These are phyloP conservation scores for Phytophthora melonis DNA, from an alignment of 352 stramenopile genomes.

Conservation along the genomic window DNA sequence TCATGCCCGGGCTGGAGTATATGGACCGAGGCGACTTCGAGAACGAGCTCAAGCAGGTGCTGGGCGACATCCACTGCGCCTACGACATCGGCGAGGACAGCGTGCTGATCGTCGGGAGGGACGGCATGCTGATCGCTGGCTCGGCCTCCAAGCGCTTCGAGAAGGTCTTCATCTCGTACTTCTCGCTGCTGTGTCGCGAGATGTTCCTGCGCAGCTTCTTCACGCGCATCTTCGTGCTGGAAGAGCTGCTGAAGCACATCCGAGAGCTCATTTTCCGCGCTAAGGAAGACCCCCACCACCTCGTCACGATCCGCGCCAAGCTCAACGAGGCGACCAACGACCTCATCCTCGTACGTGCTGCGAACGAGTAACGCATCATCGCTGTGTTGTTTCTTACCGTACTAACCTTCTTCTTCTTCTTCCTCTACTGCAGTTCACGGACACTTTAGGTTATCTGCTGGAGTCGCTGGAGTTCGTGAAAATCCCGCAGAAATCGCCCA, in stretches of 20 bases:
- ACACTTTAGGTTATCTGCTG: conserved; percentile 94
- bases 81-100: conserved; percentile 97
- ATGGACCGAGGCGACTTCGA: conserved; percentile 98
- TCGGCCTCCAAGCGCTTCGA: conserved; percentile 94
- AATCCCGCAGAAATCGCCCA: conserved; percentile 54
- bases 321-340: conserved; percentile 93
- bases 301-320: conserved; percentile 85
- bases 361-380: not conserved
- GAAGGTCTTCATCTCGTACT: conserved; percentile 94
- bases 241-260: conserved; percentile 94
- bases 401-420: not conserved
- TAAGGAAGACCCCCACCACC: conserved; percentile 87
- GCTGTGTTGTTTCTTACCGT: not conserved
- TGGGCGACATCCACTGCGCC: conserved; percentile 93
- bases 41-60: conserved; percentile 96
- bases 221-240: conserved; percentile 94
- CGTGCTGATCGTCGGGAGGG: conserved; percentile 94
- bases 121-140: conserved; percentile 94
- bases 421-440: conserved; percentile 76
- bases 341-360: conserved; percentile 79
- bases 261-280: conserved; percentile 90
- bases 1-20: conserved; percentile 96
- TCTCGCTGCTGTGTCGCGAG: conserved; percentile 95
- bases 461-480: conserved; percentile 94
- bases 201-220: conserved; percentile 98